Evolutionary conservation across 2,329 filamentous ascomycete species (phyloP), one percentile per base, ranked within the genome.

Genomic region (Xylariaceae sp.): DNA sequence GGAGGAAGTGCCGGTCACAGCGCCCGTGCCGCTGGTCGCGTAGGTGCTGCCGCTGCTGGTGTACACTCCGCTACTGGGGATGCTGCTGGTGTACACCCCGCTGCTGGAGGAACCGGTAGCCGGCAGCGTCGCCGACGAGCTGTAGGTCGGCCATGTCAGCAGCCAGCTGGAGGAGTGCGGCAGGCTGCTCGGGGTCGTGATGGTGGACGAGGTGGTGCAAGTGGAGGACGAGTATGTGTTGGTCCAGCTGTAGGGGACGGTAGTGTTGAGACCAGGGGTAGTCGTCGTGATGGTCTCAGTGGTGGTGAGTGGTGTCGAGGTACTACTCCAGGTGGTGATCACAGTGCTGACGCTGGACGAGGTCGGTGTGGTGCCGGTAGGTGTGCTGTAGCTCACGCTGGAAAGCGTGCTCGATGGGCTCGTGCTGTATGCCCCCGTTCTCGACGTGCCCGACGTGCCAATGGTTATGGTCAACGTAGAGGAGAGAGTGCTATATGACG

Each of bases 391-490:
- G 7, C 13, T 26, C 21, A 21, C 21, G 27, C 27, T 29, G 13
- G 27, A 15, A 16, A 33, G 6, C 3, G n/a, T 25, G 16, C 36
- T 22, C 10, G 32, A 42, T 3, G n/a, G 22, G 16, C 36, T 22
- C 10, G 32, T 39, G 29, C 34, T 39, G 10, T 33, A 34, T 15
- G 36, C 25, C 15, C 21, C n/a, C 14, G 30, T 27, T 11, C 21
- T 34, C 5, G 36, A 33, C 5, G 34, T 40, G 14, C 33, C 30
- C 11, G 12, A 25, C 15, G 29, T 22, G n/a, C 34, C n/a, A 16
- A 33, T 30, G 12, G 30, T 31, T 13, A 24, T 35, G 2, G 19
- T 10, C n/a, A n/a, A n/a, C n/a, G n/a, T n/a, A n/a, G n/a, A n/a
- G n/a, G n/a, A n/a, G n/a, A n/a, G n/a, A n/a, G n/a, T n/a, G n/a